Base-by-base conservation (phyloP, 139 green algal species). In the Diplosphaera chodatii region DNA sequence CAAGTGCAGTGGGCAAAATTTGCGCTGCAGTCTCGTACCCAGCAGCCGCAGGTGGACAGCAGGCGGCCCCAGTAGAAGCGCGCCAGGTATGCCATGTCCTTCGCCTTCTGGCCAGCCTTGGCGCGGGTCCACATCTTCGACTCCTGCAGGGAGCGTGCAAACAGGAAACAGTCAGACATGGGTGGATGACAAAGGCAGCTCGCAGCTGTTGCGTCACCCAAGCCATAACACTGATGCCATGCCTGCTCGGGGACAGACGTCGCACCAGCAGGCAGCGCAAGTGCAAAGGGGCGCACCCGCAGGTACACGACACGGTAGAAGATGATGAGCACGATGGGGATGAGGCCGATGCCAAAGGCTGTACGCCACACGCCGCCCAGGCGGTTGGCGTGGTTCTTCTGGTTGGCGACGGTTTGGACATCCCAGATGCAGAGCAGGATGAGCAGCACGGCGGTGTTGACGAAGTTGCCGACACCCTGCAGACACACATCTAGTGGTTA, bases 391-490 rank as follows among this genome's bases (percentile, higher is more conserved):
- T 64, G 69, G 62, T 40, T 64, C n/a, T 29, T 64, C 31, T 31
- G 59, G 25, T 27, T 55, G 0, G n/a, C 33, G 32, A 63, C 21
- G 32, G 41, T 55, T 8, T 23, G 29, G 28, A 34, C 40, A 27
- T 37, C 8, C 21, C 48, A 78, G 40, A 70, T 55, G 63, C 5
- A 16, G 5, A 78, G 22, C 27, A 74, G 68, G 32, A 78, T 41
- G 40, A 66, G 63, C 33, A 78, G 68, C 6, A 78, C 68, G 30
- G 40, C 74, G 21, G 40, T 67, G 40, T 78, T 78, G 68, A 28
- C 40, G 40, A 78, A 78, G 68, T 78, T 78, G 64, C 74, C 74
- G 29, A 78, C 30, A 22, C 73, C 73, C 69, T 78, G 56, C 69
- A 62, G 1, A n/a, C n/a, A n/a, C n/a, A n/a, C n/a, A n/a, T n/a